phyloP scores from a whole-genome alignment of 2,329 filamentous ascomycete species.

The Cryphonectria naterciae region DNA sequence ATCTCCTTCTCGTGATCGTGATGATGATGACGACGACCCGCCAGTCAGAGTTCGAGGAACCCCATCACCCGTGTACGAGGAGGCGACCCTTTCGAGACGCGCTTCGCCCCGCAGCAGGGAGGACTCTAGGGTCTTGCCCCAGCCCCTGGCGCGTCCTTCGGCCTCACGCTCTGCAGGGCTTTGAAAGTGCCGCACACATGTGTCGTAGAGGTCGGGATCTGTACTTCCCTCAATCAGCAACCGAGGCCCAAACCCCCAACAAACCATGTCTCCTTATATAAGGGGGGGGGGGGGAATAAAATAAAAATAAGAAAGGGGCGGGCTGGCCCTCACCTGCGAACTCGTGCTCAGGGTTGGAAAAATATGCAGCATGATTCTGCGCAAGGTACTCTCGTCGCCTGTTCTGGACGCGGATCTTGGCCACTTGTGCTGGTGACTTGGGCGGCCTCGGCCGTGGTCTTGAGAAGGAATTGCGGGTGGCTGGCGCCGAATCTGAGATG shows the following conservation, averaged over 20 bases:
- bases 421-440: constrained; percentile 45
- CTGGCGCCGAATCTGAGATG: neutral
- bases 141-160: constrained; percentile 75
- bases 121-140: constrained; percentile 76
- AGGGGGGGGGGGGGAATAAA: too few species aligned
- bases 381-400: constrained; percentile 77
- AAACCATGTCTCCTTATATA: too few species aligned
- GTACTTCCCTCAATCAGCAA: neutral
- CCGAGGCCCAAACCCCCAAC: too few species aligned
- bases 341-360: constrained; percentile 59
- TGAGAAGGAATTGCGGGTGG: constrained; percentile 33
- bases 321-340: constrained; percentile 48
- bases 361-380: constrained; percentile 69
- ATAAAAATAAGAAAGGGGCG: too few species aligned
- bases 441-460: constrained; percentile 50
- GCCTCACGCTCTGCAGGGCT: constrained; percentile 72
- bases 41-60: constrained; percentile 23
- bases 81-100: constrained; percentile 64
- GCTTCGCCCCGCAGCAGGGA: constrained; percentile 78
- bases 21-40: neutral
- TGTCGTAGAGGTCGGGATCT: constrained; percentile 84
- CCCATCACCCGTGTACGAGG: constrained; percentile 38
- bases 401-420: constrained; percentile 68
- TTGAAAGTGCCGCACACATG: constrained; percentile 77
- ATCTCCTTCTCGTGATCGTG: neutral